Conservation (phyloP, 129 eudicot genomes). For the Glebionis coronaria region DNA sequence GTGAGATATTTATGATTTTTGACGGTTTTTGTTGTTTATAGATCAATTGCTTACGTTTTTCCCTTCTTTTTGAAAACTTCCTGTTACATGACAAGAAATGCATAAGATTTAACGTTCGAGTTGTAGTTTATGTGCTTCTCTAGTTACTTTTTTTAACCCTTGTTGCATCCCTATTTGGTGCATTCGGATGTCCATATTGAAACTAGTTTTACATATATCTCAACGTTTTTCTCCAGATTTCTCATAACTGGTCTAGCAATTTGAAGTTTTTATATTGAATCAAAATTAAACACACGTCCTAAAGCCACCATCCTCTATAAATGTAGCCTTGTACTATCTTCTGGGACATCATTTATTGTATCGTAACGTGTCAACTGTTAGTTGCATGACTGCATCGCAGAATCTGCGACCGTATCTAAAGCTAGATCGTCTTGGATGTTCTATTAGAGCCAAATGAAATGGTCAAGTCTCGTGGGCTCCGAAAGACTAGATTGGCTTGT, state of each 20-base stretch:
- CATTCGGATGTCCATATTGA: neutral
- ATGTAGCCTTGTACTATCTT: neutral
- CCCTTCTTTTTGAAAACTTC: neutral
- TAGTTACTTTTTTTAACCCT: neutral
- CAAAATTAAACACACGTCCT: neutral
- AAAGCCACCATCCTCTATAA: neutral
- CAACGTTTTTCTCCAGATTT: neutral
- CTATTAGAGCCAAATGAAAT: neutral
- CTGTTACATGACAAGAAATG: neutral
- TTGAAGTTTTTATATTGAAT: neutral
- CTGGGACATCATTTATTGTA: conserved; percentile 3
- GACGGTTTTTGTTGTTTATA: conserved; percentile 19
- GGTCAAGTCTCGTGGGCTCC: conserved; percentile 23
- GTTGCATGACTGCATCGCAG: conserved; percentile 10
- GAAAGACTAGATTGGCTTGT: conserved; percentile 7
- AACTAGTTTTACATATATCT: neutral
- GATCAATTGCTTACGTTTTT: conserved; percentile 8
- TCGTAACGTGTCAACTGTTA: conserved; percentile 5
- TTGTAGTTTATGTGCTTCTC: neutral
- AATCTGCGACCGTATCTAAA: conserved; percentile 23
- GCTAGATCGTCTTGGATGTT: conserved; percentile 15
- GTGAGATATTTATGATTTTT: conserved; percentile 2
- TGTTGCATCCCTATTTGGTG: neutral
- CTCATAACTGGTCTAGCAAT: neutral
- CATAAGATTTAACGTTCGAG: neutral